These are phyloP conservation scores for Pholiota molesta DNA, from an alignment of 768 basidiomycete species.

Conservation along the genomic window DNA sequence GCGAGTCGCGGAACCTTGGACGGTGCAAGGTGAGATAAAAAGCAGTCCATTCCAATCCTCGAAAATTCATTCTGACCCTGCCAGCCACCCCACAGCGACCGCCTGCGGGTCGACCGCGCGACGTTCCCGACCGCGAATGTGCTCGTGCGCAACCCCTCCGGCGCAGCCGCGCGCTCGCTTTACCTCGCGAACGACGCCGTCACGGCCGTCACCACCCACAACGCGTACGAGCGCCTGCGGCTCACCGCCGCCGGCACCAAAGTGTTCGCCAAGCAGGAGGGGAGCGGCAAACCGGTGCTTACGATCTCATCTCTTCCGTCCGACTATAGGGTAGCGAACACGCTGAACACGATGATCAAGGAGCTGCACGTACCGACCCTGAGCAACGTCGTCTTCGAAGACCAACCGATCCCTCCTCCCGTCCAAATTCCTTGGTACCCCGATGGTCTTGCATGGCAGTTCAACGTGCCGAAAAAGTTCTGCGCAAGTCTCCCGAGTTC, in stretches of 20 bases:
- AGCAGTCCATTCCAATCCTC: no score
- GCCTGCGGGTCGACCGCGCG: slow-evolving; percentile 62
- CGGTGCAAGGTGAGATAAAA: no score
- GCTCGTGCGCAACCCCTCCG: slow-evolving; percentile 85
- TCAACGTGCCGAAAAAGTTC: slow-evolving; percentile 84
- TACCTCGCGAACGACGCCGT: slow-evolving; percentile 89
- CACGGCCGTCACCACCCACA: slow-evolving; percentile 76
- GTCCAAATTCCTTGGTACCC: slow-evolving; percentile 93
- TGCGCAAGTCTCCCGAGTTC: slow-evolving; percentile 89
- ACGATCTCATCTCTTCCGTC: slow-evolving; percentile 15
- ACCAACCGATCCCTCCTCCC: slow-evolving; percentile 74
- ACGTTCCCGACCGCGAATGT: slow-evolving; percentile 77
- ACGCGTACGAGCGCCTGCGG: slow-evolving; percentile 83
- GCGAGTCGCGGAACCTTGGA: no score
- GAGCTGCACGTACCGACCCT: slow-evolving; percentile 78
- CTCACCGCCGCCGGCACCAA: slow-evolving; percentile 95
- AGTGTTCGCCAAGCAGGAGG: slow-evolving; percentile 88
- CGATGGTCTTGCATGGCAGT: slow-evolving; percentile 93
- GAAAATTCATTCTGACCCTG: no score
- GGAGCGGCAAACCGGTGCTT: neutral
- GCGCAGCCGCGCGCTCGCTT: slow-evolving; percentile 73
- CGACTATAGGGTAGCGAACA: slow-evolving; percentile 56
- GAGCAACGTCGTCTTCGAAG: slow-evolving; percentile 75
- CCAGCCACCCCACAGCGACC: no score
- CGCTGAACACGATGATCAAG: slow-evolving; percentile 80